A percentile compares a stretch with the other conserved stretches of the same genome.
These are phyloP conservation scores for Globisporangium barbulae DNA, from an alignment of 352 stramenopile genomes.

Conservation along the genomic window DNA sequence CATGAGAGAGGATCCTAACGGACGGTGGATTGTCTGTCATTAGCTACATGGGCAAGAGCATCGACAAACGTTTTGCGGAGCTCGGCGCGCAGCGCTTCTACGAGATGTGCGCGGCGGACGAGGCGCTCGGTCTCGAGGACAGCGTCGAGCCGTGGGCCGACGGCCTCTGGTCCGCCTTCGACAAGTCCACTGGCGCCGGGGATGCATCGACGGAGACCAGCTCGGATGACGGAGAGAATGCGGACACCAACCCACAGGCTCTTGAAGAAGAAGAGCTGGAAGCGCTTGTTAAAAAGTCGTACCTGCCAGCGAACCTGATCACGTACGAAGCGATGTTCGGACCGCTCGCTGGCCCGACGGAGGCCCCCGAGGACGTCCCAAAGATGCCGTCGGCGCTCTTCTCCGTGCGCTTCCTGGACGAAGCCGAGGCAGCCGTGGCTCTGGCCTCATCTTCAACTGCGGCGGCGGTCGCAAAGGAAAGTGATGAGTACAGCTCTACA, in stretches of 20 bases:
- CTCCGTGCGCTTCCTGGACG: slow-evolving; percentile 34
- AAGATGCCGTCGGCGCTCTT: slow-evolving; percentile 55
- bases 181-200: slow-evolving; percentile 26
- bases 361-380: slow-evolving; percentile 44
- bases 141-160: slow-evolving; percentile 92
- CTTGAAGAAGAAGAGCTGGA: background rate
- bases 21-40: background rate
- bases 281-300: slow-evolving; percentile 4
- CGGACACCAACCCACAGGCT: background rate
- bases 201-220: slow-evolving; percentile 24
- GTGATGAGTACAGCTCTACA: slow-evolving; percentile 35
- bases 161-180: slow-evolving; percentile 50
- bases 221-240: slow-evolving; percentile 15
- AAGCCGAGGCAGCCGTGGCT: slow-evolving; percentile 6
- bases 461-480: background rate
- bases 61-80: slow-evolving; percentile 88
- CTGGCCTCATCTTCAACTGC: background rate
- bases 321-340: slow-evolving; percentile 67
- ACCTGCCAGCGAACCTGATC: slow-evolving; percentile 41
- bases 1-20: background rate
- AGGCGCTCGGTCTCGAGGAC: slow-evolving; percentile 93
- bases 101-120: slow-evolving; percentile 83
- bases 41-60: slow-evolving; percentile 84
- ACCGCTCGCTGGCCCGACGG: slow-evolving; percentile 27
- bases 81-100: slow-evolving; percentile 84